Evolutionary conservation across 768 basidiomycete species (phyloP), one percentile per base, ranked within the genome.

Genomic region (Coprinopsis marcescibilis): DNA sequence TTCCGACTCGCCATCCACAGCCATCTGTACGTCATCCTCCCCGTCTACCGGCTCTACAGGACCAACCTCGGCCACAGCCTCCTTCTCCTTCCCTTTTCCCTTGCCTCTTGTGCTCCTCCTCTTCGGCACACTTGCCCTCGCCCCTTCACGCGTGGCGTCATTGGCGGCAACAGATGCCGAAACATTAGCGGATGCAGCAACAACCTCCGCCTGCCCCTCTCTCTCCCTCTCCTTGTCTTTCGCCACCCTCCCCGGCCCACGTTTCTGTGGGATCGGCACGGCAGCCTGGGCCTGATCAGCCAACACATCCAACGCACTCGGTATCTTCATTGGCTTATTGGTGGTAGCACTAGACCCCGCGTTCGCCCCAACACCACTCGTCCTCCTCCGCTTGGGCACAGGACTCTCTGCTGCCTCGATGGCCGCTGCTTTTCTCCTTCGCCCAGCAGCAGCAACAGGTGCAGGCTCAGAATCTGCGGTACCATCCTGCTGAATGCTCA

Each of bases 271-370:
- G 58, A 60, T 67, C 62, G 60, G 76, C 11, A 61, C 75, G 13
- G 65, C 77, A 6, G 80, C 80, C 2, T 49, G 48, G 7, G 85
- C 83, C 58, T 86, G 83, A 53, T 85, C 83, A 1, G 85, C 85
- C 26, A 87, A 65, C 6, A 88, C 83, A 55, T 88, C 83, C 55
- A 88, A 50, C 63, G 66, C 37, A 72, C 62, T 39, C 69, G 59
- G n/a, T 57, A 59, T 26, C 52, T 43, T 27, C 40, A 33, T 8
- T 52, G 40, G 27, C 52, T 48, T 38, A 41, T 50, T 44, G 17
- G 25, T 33, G 29, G 27, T 37, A 30, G 43, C 7, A 12, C 30
- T 35, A 36, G 50, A 36, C 38, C 46, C 33, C 10, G 40, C 38
- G 24, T 47, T 40, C 17, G 19, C 42, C 13, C 11, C 10, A 21